Evolutionary conservation across 2,329 filamentous ascomycete genomes (phyloP), one percentile per base, ranked within the genome.

Genomic region (Fusarium devonianum): DNA sequence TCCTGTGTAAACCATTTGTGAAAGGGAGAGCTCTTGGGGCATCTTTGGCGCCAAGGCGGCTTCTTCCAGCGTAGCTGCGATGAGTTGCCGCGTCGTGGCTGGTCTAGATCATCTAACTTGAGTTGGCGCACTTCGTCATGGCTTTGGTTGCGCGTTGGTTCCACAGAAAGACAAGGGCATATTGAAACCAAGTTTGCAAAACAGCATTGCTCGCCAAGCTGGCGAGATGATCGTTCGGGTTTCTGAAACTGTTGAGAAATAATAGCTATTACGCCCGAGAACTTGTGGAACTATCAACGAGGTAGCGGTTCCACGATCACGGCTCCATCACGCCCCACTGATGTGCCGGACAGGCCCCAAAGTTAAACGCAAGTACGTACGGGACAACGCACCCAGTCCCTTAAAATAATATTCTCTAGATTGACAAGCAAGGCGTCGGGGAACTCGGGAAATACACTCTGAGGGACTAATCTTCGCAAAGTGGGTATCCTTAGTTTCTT

Each of bases 221-320:
- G 22, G 16, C 40, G 13, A 33, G 16, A 6, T 7, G 10, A 18
- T 21, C 33, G 21, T 13, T 19, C 30, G 26, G 13, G 29, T 32
- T 33, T 13, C 17, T 38, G 41, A 35, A 50, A 28, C 14, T 58
- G 21, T 50, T 42, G 49, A 19, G 41, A 26, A 16, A 53, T 28
- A 28, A 23, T 16, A 9, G 14, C 33, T 36, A 42, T 52, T 29
- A 25, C 21, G 17, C 33, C n/a, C 18, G 23, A 34, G 26, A 37
- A 42, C n/a, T n/a, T 40, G 16, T 17, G 32, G 23, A 7, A 18
- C 18, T 13, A 21, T 42, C 53, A 29, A 36, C 18, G 12, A 40
- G 25, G 22, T 22, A 33, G 29, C n/a, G 28, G 28, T 26, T 18
- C 18, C 21, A 18, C 19, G 23, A 48, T 43, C 29, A 36, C 26